Base-by-base conservation (phyloP, 1,284 basidiomycete species). In the Exobasidium cylindrosporum region DNA sequence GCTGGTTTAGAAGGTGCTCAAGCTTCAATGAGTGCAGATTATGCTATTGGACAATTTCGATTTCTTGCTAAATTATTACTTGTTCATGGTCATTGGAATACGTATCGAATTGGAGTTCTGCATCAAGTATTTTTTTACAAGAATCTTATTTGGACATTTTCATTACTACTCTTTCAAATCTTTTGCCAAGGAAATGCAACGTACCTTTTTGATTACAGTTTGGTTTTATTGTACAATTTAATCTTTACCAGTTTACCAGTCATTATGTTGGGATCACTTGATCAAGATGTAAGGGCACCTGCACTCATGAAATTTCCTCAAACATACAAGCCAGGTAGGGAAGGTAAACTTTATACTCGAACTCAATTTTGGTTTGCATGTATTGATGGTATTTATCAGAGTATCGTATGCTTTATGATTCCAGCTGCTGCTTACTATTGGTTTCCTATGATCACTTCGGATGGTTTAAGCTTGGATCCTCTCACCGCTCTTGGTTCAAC, bases 1-100 rank as follows among this genome's bases (percentile, higher is more conserved):
- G 89, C 89, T 4, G 94, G 94, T 52, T 93, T 96, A 80, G 94
- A 97, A 79, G 94, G 94, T 75, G 83, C 97, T 6, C 95, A 97
- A 81, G 94, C 94, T 43, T 94, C 95, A 81, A 97, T 97, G 81
- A 90, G 92, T 54, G 93, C 93, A 28, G 94, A 97, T 81, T 97
- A 97, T 81, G 91, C 93, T 0, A 95, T 97, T 74, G 92, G 88
- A 4, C 94, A 94, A 83, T 97, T 97, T 87, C 87, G 92, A 55
- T 97, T 90, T 84, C 82, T 97, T 70, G 93, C 91, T 80, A 85
- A 90, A 57, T 81, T 97, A 52, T 82, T 97, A 54, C 85, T 97
- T 63, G 93, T 98, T 7, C 95, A 98, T 77, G 95, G 96, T 17
- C 93, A 97, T 80, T 95, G 94, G 93, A 94, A 91, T 35, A 97